A percentile compares a stretch with the other conserved stretches of the same genome.
phyloP scores from a whole-genome alignment of 306 rosid species.

The Prunus mira region DNA sequence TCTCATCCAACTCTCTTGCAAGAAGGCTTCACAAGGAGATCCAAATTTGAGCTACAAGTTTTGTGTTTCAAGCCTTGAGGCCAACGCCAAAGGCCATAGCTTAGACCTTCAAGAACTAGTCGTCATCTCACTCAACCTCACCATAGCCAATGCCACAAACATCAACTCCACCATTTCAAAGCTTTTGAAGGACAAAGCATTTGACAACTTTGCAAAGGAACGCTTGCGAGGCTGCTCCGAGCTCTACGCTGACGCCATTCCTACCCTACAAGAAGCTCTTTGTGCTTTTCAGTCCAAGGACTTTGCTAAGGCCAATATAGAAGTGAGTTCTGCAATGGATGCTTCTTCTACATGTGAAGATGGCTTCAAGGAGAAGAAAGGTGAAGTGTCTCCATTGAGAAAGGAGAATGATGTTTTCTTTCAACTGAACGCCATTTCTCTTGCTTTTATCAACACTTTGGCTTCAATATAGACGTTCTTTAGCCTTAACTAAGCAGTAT shows the following conservation, averaged over 20 bases:
- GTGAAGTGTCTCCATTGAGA: conserved; percentile 47
- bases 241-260: conserved; percentile 29
- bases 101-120: conserved; percentile 37
- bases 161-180: conserved; percentile 29
- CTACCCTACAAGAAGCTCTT: conserved; percentile 12
- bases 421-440: conserved; percentile 43
- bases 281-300: conserved; percentile 15
- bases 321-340: conserved; percentile 48
- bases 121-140: conserved; percentile 27
- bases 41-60: conserved; percentile 46
- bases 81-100: conserved; percentile 20
- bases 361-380: conserved; percentile 51
- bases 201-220: conserved; percentile 15
- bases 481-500: background rate
- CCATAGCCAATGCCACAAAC: conserved; percentile 47
- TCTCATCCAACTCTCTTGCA: conserved; percentile 42
- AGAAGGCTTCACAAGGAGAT: conserved; percentile 44
- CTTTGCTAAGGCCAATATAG: conserved; percentile 17
- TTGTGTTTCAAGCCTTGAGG: conserved; percentile 44
- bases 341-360: conserved; percentile 58
- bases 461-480: background rate
- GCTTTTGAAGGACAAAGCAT: conserved; percentile 25
- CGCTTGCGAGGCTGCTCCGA: conserved; percentile 46
- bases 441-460: conserved; percentile 43
- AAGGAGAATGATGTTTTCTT: conserved; percentile 32